These are phyloP conservation scores for Bryopsis sp. DNA, from an alignment of 139 green algal species.

Conservation along the genomic window DNA sequence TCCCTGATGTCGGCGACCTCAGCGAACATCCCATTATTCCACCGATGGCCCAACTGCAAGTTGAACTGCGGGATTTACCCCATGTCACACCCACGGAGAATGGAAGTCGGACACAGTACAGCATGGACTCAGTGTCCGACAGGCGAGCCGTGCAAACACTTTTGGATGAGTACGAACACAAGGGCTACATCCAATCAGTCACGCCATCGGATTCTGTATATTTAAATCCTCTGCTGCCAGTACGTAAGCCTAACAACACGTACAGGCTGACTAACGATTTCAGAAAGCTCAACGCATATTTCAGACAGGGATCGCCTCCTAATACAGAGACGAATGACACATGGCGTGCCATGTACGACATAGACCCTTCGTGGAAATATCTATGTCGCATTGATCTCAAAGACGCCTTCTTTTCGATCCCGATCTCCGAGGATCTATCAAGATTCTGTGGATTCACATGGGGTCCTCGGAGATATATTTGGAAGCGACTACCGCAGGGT, in stretches of 20 bases:
- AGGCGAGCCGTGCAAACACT: no score
- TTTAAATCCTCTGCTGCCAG: no score
- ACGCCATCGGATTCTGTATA: no score
- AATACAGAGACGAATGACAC: neutral
- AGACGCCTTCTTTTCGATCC: constrained; percentile 16
- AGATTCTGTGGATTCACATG: constrained; percentile 7
- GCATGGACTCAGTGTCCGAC: no score
- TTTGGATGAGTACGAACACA: no score
- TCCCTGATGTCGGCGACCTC: constrained; percentile 9
- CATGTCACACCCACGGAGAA: no score
- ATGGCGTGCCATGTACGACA: constrained; percentile 1
- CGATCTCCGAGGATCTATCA: neutral
- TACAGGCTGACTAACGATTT: constrained; percentile 21
- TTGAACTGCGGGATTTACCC: neutral
- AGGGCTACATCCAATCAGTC: no score
- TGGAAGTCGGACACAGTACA: no score
- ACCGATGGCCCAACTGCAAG: constrained; percentile 2
- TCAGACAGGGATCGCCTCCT: neutral
- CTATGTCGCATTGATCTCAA: constrained; percentile 8
- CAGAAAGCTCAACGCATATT: constrained; percentile 14
- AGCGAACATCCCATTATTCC: neutral
- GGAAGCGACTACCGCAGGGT: constrained; percentile 13
- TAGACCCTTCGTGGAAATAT: constrained; percentile 5
- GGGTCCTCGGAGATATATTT: neutral
- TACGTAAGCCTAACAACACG: no score